Evolutionary conservation across 2,329 filamentous ascomycete species (phyloP).

Genomic region (Graphilbum fragrans): DNA sequence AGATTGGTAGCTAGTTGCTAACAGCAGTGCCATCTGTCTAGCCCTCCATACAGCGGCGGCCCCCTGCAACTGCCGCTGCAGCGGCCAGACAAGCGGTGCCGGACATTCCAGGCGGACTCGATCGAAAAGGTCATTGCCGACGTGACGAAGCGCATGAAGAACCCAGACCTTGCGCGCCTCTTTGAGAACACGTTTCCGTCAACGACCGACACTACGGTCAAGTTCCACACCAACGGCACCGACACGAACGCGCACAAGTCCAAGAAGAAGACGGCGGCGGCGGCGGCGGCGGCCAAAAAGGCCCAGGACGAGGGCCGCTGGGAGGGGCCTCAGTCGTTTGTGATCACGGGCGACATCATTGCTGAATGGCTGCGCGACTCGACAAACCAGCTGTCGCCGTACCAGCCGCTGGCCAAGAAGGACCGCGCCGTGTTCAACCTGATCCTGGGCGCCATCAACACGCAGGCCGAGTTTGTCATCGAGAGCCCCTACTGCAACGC

Average conservation of each 20-base stretch:
- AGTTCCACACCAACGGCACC: slow-evolving; percentile 64
- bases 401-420: slow-evolving; percentile 72
- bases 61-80: slow-evolving; percentile 75
- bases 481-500: slow-evolving; percentile 95
- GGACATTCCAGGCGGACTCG: slow-evolving; percentile 75
- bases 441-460: slow-evolving; percentile 15
- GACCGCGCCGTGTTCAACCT: slow-evolving; percentile 60
- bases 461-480: slow-evolving; percentile 85
- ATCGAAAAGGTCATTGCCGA: slow-evolving; percentile 84
- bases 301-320: slow-evolving; percentile 48
- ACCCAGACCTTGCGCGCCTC: slow-evolving; percentile 78
- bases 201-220: slow-evolving; percentile 77
- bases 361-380: slow-evolving; percentile 25
- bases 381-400: slow-evolving; percentile 76
- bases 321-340: slow-evolving; percentile 80
- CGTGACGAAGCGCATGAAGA: slow-evolving; percentile 65
- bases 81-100: slow-evolving; percentile 66
- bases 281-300: slow-evolving; percentile 12
- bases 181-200: slow-evolving; percentile 96
- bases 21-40: too few species aligned
- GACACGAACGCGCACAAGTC: slow-evolving; percentile 16
- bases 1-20: too few species aligned
- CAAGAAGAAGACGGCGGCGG: slow-evolving; percentile 9
- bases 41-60: slow-evolving; percentile 67
- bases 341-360: slow-evolving; percentile 39